These are phyloP conservation scores for Hypomyces rosellus DNA, from an alignment of 2,329 filamentous ascomycete genomes.

Conservation along the genomic window DNA sequence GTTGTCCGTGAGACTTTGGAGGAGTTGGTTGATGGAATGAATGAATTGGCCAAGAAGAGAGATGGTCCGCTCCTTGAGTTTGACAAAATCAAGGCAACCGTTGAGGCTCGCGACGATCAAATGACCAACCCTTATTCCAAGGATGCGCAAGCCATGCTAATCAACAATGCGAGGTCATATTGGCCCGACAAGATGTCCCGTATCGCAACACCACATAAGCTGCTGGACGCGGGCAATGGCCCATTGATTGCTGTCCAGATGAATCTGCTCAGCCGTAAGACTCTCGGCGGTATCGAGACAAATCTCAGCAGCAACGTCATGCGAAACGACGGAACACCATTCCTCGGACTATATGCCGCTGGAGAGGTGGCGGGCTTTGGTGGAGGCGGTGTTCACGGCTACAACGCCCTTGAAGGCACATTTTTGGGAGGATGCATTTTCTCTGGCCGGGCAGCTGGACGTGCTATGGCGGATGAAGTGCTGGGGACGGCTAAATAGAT, in stretches of 20 bases:
- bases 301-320: constrained; percentile 51
- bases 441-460: constrained; percentile 50
- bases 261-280: constrained; percentile 56
- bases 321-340: constrained; percentile 39
- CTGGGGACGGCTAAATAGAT: not conserved
- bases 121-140: constrained; percentile 52
- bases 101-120: constrained; percentile 50
- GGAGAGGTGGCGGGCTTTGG: constrained; percentile 57
- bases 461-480: constrained; percentile 46
- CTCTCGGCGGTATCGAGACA: constrained; percentile 54
- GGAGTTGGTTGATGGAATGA: constrained; percentile 53
- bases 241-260: constrained; percentile 55
- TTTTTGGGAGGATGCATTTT: constrained; percentile 60
- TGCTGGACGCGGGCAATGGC: constrained; percentile 49
- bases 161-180: constrained; percentile 50
- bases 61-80: constrained; percentile 43
- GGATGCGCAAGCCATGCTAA: constrained; percentile 56
- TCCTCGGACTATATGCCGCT: constrained; percentile 52
- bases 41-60: constrained; percentile 42
- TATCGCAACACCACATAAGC: constrained; percentile 46
- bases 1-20: constrained; percentile 50
- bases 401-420: constrained; percentile 55
- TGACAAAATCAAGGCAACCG: constrained; percentile 36
- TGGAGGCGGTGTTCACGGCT: constrained; percentile 56
- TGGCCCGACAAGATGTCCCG: constrained; percentile 47